Evolutionary conservation across 352 stramenopile genomes (phyloP).

Genomic region (Pythium aristosporum): DNA sequence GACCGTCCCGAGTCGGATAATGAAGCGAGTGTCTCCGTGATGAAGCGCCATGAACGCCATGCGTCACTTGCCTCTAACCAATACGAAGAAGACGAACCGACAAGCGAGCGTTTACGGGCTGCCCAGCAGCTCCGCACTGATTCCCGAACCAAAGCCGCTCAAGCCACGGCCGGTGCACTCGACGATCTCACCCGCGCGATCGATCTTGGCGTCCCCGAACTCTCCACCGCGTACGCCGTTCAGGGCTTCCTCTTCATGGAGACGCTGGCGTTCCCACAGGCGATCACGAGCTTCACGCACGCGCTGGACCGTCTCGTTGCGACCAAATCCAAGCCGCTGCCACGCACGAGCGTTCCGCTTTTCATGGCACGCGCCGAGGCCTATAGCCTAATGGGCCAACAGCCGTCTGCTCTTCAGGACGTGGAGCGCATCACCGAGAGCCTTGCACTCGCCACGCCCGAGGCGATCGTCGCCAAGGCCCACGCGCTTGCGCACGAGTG

Average conservation of each 20-base stretch:
- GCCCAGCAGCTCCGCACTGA: not conserved
- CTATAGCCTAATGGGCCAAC: constrained; percentile 43
- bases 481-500: constrained; percentile 28
- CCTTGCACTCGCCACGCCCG: constrained; percentile 24
- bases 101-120: not conserved
- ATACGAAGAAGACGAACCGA: not conserved
- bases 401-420: constrained; percentile 44
- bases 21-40: not conserved
- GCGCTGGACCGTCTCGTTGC: constrained; percentile 26
- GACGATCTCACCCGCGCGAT: constrained; percentile 38
- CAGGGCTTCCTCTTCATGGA: constrained; percentile 41
- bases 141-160: not conserved
- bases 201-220: constrained; percentile 18
- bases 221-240: constrained; percentile 37
- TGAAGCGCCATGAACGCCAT: not conserved
- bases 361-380: constrained; percentile 48
- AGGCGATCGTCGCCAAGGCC: constrained; percentile 15
- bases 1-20: constrained; percentile 1
- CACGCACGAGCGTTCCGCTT: constrained; percentile 33
- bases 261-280: constrained; percentile 30
- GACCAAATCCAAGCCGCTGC: constrained; percentile 18
- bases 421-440: constrained; percentile 34
- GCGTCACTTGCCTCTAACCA: not conserved
- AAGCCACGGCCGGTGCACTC: constrained; percentile 20
- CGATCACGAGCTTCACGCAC: constrained; percentile 44